Base-by-base conservation (phyloP, 2,329 filamentous ascomycete species). In the Aspergillus quadricinctus region DNA sequence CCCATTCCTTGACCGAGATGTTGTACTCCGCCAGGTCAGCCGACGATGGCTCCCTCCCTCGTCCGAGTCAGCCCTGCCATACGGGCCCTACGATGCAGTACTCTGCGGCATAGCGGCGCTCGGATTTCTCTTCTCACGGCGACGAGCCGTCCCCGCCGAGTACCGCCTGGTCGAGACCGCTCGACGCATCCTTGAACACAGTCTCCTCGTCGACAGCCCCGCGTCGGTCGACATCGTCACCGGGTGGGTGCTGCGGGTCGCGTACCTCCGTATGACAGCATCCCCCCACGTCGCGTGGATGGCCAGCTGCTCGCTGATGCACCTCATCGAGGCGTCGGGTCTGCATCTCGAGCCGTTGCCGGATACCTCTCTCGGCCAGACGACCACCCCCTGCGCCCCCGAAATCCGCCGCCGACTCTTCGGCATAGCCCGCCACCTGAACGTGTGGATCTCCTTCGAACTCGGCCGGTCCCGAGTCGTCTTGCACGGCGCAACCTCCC, bases 361-460 rank as follows among this genome's bases (percentile, higher is more conserved):
- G 1, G 62, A 64, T 31, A 57, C 50, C 17, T 50, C 58, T 2
- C 60, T 66, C 4, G 57, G 55, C 19, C 57, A 40, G 19, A 51
- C 60, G 9, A 49, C 51, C 3, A 55, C 62, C 25, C 53, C 57
- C 31, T 66, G 57, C 51, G 61, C 68, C 54, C 64, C 63, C 7
- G 79, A 81, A 29, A 68, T 72, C 8, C 72, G 75, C 10, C 71
- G 75, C 11, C 69, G 80, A 1, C 65, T 82, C 3, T 69, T 82
- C 63, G 76, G 80, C 52, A 76, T 84, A 43, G 78, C 82, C 0
- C 79, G 81, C 9, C 82, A 84, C 60, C 74, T 85, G 7, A 84
- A 85, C 60, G 80, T 79, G 11, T 85, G 82, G 82, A 79, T 80
- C 27, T 84, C 81, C 0, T 84, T 83, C 59, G 83, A 85, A 54